Evolutionary conservation across 2,329 filamentous ascomycete genomes (phyloP).

Genomic region (Aspergillus sp.): DNA sequence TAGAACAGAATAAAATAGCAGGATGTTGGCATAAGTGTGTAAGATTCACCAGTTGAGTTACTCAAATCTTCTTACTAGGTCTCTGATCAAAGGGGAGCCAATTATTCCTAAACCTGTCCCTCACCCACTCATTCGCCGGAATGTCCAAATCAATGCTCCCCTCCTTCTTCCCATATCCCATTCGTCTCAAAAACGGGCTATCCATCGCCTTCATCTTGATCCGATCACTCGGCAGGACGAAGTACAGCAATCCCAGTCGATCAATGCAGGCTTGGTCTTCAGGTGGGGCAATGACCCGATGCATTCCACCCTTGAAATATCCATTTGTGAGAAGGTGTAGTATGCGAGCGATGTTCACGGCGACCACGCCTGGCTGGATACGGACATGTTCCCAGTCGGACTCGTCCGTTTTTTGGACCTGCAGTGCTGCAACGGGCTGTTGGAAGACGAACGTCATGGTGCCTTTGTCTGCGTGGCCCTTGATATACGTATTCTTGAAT

Average conservation of each 20-base stretch:
- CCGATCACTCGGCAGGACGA: conserved; percentile 38
- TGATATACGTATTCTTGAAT: conserved; percentile 39
- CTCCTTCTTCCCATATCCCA: conserved; percentile 15
- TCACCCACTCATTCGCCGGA: conserved; percentile 13
- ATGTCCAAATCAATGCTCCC: conserved; percentile 7
- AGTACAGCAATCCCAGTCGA: conserved; percentile 37
- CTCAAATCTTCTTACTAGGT: too few species aligned
- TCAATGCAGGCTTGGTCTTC: conserved; percentile 38
- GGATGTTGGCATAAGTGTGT: too few species aligned
- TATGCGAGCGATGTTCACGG: conserved; percentile 48
- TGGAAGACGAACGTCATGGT: conserved; percentile 54
- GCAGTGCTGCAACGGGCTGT: conserved; percentile 53
- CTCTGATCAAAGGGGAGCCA: neutral
- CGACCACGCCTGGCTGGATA: conserved; percentile 44
- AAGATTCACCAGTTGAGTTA: too few species aligned
- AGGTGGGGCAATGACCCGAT: conserved; percentile 44
- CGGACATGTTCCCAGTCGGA: conserved; percentile 47
- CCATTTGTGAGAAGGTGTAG: conserved; percentile 46
- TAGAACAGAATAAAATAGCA: too few species aligned
- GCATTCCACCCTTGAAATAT: conserved; percentile 44
- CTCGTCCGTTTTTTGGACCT: conserved; percentile 45
- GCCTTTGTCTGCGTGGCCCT: conserved; percentile 54
- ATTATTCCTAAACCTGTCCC: conserved; percentile 30
- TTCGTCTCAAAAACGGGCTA: conserved; percentile 27
- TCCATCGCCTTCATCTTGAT: conserved; percentile 25